Base-by-base conservation (phyloP, 352 stramenopile species). In the Pythium dissotocum region DNA sequence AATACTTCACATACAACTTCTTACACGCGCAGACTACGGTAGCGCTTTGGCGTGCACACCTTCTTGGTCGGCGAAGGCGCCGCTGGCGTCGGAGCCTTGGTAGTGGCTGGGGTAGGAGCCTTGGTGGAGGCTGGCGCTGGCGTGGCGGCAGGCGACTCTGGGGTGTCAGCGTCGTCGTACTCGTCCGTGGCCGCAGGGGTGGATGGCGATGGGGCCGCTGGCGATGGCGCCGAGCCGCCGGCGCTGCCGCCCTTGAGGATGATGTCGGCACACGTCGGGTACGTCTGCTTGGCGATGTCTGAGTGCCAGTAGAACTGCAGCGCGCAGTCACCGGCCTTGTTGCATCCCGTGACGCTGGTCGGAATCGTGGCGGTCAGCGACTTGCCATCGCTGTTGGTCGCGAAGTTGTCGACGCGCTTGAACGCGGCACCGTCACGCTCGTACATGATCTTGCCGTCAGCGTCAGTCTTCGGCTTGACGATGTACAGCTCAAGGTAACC, bases 291-390 rank as follows among this genome's bases (percentile, higher is more conserved):
- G 0, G 80, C 80, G 42, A 85, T 58, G 35, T 84, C 79, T 48
- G 79, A 87, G 69, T 89, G 71, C 79, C 79, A 89, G 59, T 81
- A 87, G 59, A 89, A 84, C 59, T 88, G 81, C 52, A 89, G 63
- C 8, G 74, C 81, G 24, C 81, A 89, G 51, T 80, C 68, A 1
- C 81, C 79, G 0, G 72, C 53, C 24, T 72, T 73, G 9, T 65
- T 70, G 28, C 82, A 90, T 12, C 77, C 79, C 2, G 65, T 77
- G n/a, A 90, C 61, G 6, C 54, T 81, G 4, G 74, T 51, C 3
- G 82, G 79, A 26, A 90, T 81, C 52, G 65, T 85, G 2, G 62
- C 73, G 14, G 52, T 78, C 8, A 61, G 64, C 12, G 64, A 73
- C 14, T 57, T 62, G 16, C 75, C 73, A 18, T 75, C 74, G 24